phyloP scores from a whole-genome alignment of 768 basidiomycete genomes.

The Pisolithus tinctorius region DNA sequence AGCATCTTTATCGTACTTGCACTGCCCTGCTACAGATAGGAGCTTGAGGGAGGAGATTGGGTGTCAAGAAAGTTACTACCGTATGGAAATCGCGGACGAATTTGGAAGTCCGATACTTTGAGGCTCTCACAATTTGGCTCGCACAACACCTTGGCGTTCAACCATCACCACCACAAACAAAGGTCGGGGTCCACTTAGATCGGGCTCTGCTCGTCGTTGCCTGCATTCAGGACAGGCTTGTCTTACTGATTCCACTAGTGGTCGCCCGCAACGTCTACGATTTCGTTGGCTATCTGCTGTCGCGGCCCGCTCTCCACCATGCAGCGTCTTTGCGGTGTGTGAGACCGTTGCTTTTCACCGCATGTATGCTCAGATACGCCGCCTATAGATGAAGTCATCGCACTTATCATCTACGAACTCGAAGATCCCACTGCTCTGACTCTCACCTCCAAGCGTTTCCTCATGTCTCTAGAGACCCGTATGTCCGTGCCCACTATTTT shows the following conservation, averaged over 20 bases:
- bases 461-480: conserved; percentile 65
- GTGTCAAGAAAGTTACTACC: neutral
- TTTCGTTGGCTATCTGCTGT: neutral
- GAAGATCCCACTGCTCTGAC: conserved; percentile 56
- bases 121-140: conserved; percentile 21
- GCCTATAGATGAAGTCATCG: conserved; percentile 54
- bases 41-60: no score
- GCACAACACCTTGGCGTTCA: conserved; percentile 27
- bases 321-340: conserved; percentile 65
- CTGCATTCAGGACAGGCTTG: neutral
- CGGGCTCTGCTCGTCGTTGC: conserved; percentile 2
- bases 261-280: neutral
- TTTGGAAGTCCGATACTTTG: conserved; percentile 31
- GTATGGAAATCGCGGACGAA: conserved; percentile 22
- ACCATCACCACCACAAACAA: conserved; percentile 31
- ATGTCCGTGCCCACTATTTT: conserved; percentile 74
- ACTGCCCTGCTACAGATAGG: no score
- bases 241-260: conserved; percentile 1
- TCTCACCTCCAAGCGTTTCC: conserved; percentile 50
- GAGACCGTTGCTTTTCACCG: conserved; percentile 6
- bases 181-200: conserved; percentile 10
- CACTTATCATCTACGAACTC: conserved; percentile 68
- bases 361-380: conserved; percentile 4
- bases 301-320: conserved; percentile 26
- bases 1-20: no score